phyloP scores from a whole-genome alignment of 2,329 filamentous ascomycete species.

The Thielaviopsis euricoi region DNA sequence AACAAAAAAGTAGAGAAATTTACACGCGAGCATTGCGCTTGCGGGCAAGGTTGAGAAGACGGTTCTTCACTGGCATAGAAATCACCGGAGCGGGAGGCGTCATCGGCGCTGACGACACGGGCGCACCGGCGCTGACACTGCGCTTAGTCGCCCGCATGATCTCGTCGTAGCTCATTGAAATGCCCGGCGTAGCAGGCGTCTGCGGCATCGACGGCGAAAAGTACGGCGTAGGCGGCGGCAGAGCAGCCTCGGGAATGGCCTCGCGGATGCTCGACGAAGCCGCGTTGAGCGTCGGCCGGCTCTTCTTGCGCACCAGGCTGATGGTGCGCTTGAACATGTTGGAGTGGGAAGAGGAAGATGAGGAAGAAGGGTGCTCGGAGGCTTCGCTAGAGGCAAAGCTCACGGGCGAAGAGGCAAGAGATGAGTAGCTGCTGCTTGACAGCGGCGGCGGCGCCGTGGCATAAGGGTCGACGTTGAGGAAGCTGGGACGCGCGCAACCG shows the following conservation, averaged over 20 bases:
- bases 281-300: conserved; percentile 29
- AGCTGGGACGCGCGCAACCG: conserved; percentile 22
- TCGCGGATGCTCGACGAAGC: conserved; percentile 19
- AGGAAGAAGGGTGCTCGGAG: conserved; percentile 9
- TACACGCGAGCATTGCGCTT: conserved; percentile 7
- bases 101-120: conserved; percentile 12
- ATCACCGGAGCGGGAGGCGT: conserved; percentile 8
- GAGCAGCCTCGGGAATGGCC: conserved; percentile 19
- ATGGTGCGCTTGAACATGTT: conserved; percentile 35
- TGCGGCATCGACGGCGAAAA: not conserved
- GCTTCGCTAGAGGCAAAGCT: conserved; percentile 12
- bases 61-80: conserved; percentile 12
- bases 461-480: conserved; percentile 39
- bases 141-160: conserved; percentile 28
- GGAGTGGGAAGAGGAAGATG: not conserved
- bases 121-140: conserved; percentile 20
- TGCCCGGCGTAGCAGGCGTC: not conserved
- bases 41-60: conserved; percentile 9
- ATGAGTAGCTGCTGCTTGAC: not conserved
- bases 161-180: conserved; percentile 30
- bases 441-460: conserved; percentile 21
- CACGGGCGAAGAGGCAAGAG: not conserved
- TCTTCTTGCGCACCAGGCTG: conserved; percentile 38
- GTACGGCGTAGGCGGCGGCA: not conserved
- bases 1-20: not conserved